These are phyloP conservation scores for Paramecium tetraurelia DNA, from an alignment of 73 alveolate genomes.

Conservation along the genomic window DNA sequence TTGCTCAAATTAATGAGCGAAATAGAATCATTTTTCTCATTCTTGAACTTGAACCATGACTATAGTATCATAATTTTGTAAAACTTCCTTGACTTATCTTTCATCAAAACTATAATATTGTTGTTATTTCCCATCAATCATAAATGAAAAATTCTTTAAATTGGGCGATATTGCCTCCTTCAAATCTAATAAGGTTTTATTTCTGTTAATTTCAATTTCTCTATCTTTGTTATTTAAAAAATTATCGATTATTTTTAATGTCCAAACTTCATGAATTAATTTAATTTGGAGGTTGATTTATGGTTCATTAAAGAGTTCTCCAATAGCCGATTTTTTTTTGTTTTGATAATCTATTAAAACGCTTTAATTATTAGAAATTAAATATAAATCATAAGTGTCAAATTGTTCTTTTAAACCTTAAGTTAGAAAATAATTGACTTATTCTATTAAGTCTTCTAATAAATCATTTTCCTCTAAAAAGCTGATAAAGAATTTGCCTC, in stretches of 20 bases:
- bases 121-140: too few relatives aligned
- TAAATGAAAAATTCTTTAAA: background rate
- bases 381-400: background rate
- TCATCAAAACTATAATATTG: background rate
- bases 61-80: background rate
- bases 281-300: background rate
- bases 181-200: background rate
- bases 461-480: background rate
- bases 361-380: background rate
- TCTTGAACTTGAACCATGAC: background rate
- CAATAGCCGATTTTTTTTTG: background rate
- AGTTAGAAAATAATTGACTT: background rate
- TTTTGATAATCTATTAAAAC: background rate
- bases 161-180: background rate
- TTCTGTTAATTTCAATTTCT: background rate
- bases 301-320: background rate
- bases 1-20: background rate
- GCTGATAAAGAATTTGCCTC: background rate
- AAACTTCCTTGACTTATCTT: background rate
- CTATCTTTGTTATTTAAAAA: background rate
- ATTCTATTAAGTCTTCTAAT: background rate
- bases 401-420: background rate
- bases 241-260: background rate
- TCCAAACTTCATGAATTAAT: background rate
- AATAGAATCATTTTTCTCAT: background rate